These are phyloP conservation scores for Chrysanthemum seticuspe DNA, from an alignment of 129 eudicot genomes.

Conservation along the genomic window DNA sequence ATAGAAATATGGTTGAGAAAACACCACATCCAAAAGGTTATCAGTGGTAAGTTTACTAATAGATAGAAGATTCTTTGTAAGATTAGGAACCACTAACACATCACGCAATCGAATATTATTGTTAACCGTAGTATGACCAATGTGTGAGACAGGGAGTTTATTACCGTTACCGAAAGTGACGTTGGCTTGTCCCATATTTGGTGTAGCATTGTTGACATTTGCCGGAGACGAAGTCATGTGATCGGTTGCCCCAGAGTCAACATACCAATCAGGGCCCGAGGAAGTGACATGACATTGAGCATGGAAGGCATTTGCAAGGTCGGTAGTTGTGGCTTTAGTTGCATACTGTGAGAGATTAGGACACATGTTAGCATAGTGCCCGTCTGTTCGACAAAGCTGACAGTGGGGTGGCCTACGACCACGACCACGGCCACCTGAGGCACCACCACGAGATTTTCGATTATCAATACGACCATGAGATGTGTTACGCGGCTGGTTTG, in stretches of 20 bases:
- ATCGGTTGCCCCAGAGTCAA: background rate
- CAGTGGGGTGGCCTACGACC: background rate
- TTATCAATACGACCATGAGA: background rate
- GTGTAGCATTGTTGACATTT: background rate
- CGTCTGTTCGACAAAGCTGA: background rate
- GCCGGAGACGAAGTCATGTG: background rate
- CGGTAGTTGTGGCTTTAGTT: background rate
- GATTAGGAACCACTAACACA: background rate
- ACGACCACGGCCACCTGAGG: background rate
- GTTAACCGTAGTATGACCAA: background rate
- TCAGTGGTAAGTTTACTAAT: background rate
- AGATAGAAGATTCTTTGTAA: background rate
- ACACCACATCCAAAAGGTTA: background rate
- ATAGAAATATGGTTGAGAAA: background rate
- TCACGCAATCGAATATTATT: background rate
- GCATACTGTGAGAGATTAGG: background rate
- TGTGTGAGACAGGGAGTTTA: background rate
- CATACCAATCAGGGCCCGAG: background rate
- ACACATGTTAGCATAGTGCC: background rate
- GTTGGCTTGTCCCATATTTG: background rate
- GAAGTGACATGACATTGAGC: constrained; percentile 6
- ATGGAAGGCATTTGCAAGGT: background rate
- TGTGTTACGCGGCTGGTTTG: background rate
- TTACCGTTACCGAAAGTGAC: constrained; percentile 3
- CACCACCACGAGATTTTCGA: background rate